Percentiles rank a stretch among this genome's conserved stretches.
Evolutionary conservation across 495 filamentous ascomycete genomes (phyloP).

Genomic region (Pyronema domesticum): DNA sequence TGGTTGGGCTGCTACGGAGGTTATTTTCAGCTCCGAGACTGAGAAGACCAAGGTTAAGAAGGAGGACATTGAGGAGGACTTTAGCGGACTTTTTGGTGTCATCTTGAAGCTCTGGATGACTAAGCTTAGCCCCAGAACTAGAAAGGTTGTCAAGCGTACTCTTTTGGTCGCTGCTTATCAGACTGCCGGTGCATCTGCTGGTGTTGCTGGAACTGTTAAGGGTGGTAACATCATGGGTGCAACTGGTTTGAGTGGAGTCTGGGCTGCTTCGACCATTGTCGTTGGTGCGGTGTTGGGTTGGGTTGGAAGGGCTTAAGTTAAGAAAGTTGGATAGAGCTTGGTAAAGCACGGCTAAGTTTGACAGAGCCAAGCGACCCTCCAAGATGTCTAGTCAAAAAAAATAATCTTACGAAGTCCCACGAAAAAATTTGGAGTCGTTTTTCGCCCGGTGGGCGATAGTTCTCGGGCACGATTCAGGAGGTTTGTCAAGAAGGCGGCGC

Average conservation of each 20-base stretch:
- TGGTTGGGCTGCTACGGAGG: slow-evolving; percentile 19
- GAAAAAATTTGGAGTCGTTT: not conserved
- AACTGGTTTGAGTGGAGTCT: slow-evolving; percentile 15
- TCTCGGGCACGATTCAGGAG: too few species aligned
- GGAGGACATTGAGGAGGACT: slow-evolving; percentile 8
- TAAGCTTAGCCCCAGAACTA: slow-evolving; percentile 12
- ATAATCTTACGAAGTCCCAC: not conserved
- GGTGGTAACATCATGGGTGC: slow-evolving; percentile 17
- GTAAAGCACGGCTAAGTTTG: not conserved
- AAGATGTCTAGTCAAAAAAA: not conserved
- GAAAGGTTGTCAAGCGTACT: slow-evolving; percentile 20
- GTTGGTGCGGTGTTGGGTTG: slow-evolving; percentile 19
- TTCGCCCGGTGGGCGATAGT: too few species aligned
- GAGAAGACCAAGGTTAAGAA: slow-evolving; percentile 5
- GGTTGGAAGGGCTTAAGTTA: slow-evolving; percentile 12
- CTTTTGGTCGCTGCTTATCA: slow-evolving; percentile 17
- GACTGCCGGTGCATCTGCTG: slow-evolving; percentile 13
- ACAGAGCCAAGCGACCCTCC: too few species aligned
- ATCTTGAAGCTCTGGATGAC: slow-evolving; percentile 15
- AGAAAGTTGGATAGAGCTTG: not conserved
- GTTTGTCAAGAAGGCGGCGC: too few species aligned
- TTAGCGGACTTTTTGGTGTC: slow-evolving; percentile 9
- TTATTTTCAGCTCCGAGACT: slow-evolving; percentile 17
- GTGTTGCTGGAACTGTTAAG: slow-evolving; percentile 15
- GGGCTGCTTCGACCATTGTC: slow-evolving; percentile 15